Evolutionary conservation across 1,139 yeast species (phyloP).

Genomic region (Yamadazyma sp.): DNA sequence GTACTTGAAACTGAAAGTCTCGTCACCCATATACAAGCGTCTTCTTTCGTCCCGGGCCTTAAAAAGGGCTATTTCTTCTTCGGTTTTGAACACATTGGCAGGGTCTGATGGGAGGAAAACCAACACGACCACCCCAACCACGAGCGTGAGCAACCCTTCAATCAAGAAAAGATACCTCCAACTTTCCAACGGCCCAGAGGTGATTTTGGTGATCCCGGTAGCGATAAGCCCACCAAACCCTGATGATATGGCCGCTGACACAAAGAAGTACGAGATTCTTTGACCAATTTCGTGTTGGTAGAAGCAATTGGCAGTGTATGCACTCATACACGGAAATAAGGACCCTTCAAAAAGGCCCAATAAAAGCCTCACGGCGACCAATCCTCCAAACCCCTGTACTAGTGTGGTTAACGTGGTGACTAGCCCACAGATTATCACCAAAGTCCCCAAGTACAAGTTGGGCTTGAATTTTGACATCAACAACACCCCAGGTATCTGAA

Average conservation of each 20-base stretch:
- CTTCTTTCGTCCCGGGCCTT: constrained; percentile 24
- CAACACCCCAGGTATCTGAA: constrained; percentile 18
- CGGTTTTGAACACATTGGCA: constrained; percentile 16
- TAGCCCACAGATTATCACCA: constrained; percentile 18
- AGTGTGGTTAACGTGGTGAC: constrained; percentile 21
- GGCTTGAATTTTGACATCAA: constrained; percentile 18
- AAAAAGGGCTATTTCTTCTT: constrained; percentile 25
- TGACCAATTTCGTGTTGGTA: constrained; percentile 38
- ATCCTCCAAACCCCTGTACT: constrained; percentile 16
- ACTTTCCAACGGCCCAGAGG: constrained; percentile 19
- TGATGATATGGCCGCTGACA: constrained; percentile 44
- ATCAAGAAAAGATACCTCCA: constrained; percentile 37
- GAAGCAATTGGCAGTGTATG: constrained; percentile 36
- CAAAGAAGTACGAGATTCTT: constrained; percentile 39
- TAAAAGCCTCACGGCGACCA: constrained; percentile 20
- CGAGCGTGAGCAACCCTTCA: constrained; percentile 30
- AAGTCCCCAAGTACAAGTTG: constrained; percentile 17
- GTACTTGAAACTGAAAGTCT: constrained; percentile 19
- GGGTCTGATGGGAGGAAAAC: constrained; percentile 23
- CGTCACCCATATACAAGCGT: constrained; percentile 25
- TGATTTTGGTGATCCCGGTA: constrained; percentile 38
- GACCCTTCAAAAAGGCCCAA: constrained; percentile 24
- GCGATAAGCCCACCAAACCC: constrained; percentile 40
- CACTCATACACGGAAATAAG: constrained; percentile 31
- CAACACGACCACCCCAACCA: constrained; percentile 26